Conservation (phyloP, 768 basidiomycete genomes). For the Flagelloscypha sp. region DNA sequence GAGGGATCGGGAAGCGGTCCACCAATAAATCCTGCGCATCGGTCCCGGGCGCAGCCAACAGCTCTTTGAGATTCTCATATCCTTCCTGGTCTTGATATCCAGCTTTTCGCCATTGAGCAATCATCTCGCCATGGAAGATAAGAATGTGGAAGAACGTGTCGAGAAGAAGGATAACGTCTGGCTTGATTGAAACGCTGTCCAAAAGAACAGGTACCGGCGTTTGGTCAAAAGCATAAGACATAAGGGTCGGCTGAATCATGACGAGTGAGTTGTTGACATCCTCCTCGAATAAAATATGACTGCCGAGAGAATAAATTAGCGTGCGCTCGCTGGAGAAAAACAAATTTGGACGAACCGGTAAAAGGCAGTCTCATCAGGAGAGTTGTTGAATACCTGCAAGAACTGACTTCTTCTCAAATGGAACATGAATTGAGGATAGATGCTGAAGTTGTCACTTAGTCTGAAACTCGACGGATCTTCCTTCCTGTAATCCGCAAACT, state of each 20-base stretch:
- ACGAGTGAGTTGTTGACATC: constrained; percentile 99
- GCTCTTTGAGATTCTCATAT: constrained; percentile 96
- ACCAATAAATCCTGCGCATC: constrained; percentile 95
- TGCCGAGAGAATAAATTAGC: constrained; percentile 21
- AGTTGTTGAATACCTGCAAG: constrained; percentile 99
- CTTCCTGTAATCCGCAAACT: constrained; percentile 98
- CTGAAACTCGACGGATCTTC: constrained; percentile 94
- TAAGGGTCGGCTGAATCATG: constrained; percentile 99
- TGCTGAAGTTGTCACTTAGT: constrained; percentile 91
- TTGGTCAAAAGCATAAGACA: constrained; percentile 95
- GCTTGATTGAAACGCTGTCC: constrained; percentile 96
- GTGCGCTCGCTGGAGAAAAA: constrained; percentile 3
- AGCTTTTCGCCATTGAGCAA: constrained; percentile 96
- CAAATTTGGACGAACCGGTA: constrained; percentile 60
- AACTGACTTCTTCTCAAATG: constrained; percentile 96
- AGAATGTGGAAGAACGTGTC: constrained; percentile 99
- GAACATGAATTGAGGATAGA: constrained; percentile 99
- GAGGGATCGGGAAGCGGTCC: constrained; percentile 94
- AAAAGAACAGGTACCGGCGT: constrained; percentile 90
- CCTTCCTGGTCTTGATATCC: constrained; percentile 99
- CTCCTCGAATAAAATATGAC: constrained; percentile 91
- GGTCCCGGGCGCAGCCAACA: constrained; percentile 75
- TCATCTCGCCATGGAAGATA: constrained; percentile 97
- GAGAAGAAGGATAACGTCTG: constrained; percentile 90
- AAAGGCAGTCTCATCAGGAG: constrained; percentile 98